These are phyloP conservation scores for Chaetothyriales sp. DNA, from an alignment of 2,329 filamentous ascomycete genomes.

Conservation along the genomic window DNA sequence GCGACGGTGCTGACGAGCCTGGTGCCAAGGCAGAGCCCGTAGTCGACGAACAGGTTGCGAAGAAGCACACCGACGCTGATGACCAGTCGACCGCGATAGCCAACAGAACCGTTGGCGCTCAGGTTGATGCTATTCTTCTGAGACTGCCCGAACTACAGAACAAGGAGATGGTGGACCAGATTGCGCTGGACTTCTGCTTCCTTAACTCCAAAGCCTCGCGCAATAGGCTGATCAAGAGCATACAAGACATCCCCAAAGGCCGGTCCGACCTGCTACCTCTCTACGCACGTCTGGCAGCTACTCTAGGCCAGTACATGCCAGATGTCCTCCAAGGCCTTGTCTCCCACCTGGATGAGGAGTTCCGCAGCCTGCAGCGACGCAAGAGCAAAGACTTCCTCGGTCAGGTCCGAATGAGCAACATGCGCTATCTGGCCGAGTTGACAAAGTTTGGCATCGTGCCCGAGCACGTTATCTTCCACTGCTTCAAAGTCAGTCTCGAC, in stretches of 20 bases:
- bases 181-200: slow-evolving; percentile 93
- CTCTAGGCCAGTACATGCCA: slow-evolving; percentile 80
- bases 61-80: slow-evolving; percentile 44
- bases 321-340: slow-evolving; percentile 88
- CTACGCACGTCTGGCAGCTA: slow-evolving; percentile 86
- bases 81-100: slow-evolving; percentile 87
- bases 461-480: slow-evolving; percentile 97
- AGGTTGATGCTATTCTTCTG: slow-evolving; percentile 79
- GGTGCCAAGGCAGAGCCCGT: slow-evolving; percentile 27
- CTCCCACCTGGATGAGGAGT: slow-evolving; percentile 86
- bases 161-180: slow-evolving; percentile 82
- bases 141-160: slow-evolving; percentile 80
- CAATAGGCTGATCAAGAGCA: slow-evolving; percentile 79
- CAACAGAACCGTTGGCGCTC: slow-evolving; percentile 93
- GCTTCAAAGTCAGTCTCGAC: slow-evolving; percentile 89
- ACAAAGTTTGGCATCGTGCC: slow-evolving; percentile 97
- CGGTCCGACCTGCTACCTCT: slow-evolving; percentile 78
- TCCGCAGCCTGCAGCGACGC: slow-evolving; percentile 85
- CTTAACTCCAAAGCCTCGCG: slow-evolving; percentile 95
- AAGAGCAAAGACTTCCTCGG: slow-evolving; percentile 97
- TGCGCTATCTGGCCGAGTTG: slow-evolving; percentile 91
- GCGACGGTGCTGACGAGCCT: slow-evolving; percentile 36
- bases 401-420: slow-evolving; percentile 82
- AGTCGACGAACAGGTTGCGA: slow-evolving; percentile 29
- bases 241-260: slow-evolving; percentile 90